Percentiles rank a stretch among this genome's conserved stretches.
phyloP scores from a whole-genome alignment of 2,329 filamentous ascomycete genomes.

The Colletotrichum simmondsii region DNA sequence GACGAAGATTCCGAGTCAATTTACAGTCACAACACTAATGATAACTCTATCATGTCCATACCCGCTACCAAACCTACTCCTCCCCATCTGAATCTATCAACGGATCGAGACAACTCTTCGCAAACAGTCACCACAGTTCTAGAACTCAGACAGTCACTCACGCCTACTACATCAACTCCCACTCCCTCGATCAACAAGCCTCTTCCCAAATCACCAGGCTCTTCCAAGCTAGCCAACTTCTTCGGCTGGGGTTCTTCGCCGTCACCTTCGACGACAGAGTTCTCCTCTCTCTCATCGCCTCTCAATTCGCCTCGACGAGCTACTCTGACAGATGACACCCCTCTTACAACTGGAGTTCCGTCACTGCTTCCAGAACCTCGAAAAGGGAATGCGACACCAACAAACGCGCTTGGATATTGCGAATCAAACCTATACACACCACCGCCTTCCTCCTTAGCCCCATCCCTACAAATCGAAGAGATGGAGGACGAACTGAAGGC shows the following conservation, averaged over 20 bases:
- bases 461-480: conserved; percentile 76
- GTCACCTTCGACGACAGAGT: conserved; percentile 59
- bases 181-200: conserved; percentile 62
- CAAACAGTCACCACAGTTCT: conserved; percentile 39
- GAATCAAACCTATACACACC: conserved; percentile 65
- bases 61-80: conserved; percentile 61
- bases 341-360: conserved; percentile 30
- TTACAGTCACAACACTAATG: conserved; percentile 49
- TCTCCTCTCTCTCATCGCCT: conserved; percentile 66
- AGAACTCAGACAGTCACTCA: conserved; percentile 11
- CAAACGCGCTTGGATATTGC: conserved; percentile 59
- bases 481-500: conserved; percentile 95
- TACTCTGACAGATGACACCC: conserved; percentile 53
- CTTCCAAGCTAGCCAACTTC: conserved; percentile 61
- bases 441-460: conserved; percentile 49
- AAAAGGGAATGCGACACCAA: conserved; percentile 53
- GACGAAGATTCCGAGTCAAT: conserved; percentile 46
- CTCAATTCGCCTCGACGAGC: conserved; percentile 53
- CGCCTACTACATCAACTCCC: conserved; percentile 34
- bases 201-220: conserved; percentile 63
- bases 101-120: conserved; percentile 38
- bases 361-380: conserved; percentile 40
- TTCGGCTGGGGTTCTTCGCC: conserved; percentile 64
- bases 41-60: conserved; percentile 57
- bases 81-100: conserved; percentile 63